Evolutionary conservation across 352 stramenopile species (phyloP).

Genomic region (Bremia lactucae): DNA sequence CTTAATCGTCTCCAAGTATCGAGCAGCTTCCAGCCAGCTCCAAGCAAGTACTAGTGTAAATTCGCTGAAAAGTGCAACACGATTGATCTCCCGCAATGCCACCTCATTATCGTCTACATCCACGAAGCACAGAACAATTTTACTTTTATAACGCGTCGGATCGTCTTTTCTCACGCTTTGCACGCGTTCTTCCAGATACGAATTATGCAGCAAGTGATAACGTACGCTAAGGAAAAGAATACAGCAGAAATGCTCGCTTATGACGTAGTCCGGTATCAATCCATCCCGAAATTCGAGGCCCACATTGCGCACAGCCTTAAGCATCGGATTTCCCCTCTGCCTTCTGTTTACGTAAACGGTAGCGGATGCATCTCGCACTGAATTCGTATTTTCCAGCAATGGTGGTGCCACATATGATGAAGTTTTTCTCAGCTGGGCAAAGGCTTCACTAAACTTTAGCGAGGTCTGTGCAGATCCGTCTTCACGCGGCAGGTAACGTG

Average conservation of each 20-base stretch:
- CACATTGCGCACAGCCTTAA: slow-evolving; percentile 90
- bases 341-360: slow-evolving; percentile 68
- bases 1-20: slow-evolving; percentile 96
- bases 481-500: slow-evolving; percentile 31
- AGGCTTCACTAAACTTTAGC: slow-evolving; percentile 43
- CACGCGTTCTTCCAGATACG: slow-evolving; percentile 89
- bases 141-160: slow-evolving; percentile 63
- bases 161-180: slow-evolving; percentile 80
- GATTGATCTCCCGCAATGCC: slow-evolving; percentile 88
- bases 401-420: slow-evolving; percentile 34
- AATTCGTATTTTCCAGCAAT: slow-evolving; percentile 3
- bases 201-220: slow-evolving; percentile 82
- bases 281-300: slow-evolving; percentile 83
- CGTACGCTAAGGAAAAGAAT: slow-evolving; percentile 87
- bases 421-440: slow-evolving; percentile 44
- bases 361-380: slow-evolving; percentile 32
- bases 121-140: slow-evolving; percentile 91
- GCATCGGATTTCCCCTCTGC: slow-evolving; percentile 90
- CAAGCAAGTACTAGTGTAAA: slow-evolving; percentile 92
- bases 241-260: slow-evolving; percentile 72
- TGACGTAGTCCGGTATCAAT: slow-evolving; percentile 92
- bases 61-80: slow-evolving; percentile 82
- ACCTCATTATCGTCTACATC: slow-evolving; percentile 93
- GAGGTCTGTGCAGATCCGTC: slow-evolving; percentile 6
- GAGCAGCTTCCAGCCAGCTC: slow-evolving; percentile 88